Evolutionary conservation across 805 yeast species (phyloP).

Genomic region (Ogataea ramenticola): DNA sequence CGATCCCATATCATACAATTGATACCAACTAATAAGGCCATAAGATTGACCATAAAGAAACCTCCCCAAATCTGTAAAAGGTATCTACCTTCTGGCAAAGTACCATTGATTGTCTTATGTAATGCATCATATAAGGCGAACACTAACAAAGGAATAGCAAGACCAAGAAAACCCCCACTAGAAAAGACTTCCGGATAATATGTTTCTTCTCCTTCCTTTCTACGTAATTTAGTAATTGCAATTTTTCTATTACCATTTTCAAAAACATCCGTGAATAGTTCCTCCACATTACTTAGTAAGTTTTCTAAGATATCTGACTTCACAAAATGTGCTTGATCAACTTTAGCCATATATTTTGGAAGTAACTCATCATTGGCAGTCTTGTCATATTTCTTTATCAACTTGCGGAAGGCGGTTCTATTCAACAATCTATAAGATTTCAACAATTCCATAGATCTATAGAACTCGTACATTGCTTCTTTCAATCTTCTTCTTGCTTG

Average conservation of each 20-base stretch:
- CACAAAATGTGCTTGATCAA: constrained; percentile 51
- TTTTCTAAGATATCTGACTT: constrained; percentile 63
- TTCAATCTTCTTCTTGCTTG: constrained; percentile 64
- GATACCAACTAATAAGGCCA: constrained; percentile 55
- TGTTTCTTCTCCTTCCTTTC: constrained; percentile 29
- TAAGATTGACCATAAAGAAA: constrained; percentile 58
- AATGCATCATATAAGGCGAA: constrained; percentile 45
- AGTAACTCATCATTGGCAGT: constrained; percentile 40
- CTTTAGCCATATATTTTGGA: constrained; percentile 45
- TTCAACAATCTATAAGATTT: constrained; percentile 70
- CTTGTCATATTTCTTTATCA: constrained; percentile 87
- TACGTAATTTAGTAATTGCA: constrained; percentile 63
- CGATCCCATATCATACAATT: constrained; percentile 68
- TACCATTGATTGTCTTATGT: constrained; percentile 27
- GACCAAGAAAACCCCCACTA: constrained; percentile 66
- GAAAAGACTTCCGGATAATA: constrained; percentile 45
- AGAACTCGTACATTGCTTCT: constrained; percentile 62
- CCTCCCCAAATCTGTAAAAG: constrained; percentile 92
- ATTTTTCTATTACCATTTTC: constrained; percentile 66
- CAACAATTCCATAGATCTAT: constrained; percentile 63
- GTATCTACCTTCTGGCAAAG: constrained; percentile 47
- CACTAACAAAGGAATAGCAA: constrained; percentile 59
- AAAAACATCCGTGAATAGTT: constrained; percentile 55
- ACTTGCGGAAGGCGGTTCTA: constrained; percentile 82
- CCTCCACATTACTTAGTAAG: constrained; percentile 56